These are phyloP conservation scores for Alternaria tenuissima DNA, from an alignment of 2,329 filamentous ascomycete species.

Conservation along the genomic window DNA sequence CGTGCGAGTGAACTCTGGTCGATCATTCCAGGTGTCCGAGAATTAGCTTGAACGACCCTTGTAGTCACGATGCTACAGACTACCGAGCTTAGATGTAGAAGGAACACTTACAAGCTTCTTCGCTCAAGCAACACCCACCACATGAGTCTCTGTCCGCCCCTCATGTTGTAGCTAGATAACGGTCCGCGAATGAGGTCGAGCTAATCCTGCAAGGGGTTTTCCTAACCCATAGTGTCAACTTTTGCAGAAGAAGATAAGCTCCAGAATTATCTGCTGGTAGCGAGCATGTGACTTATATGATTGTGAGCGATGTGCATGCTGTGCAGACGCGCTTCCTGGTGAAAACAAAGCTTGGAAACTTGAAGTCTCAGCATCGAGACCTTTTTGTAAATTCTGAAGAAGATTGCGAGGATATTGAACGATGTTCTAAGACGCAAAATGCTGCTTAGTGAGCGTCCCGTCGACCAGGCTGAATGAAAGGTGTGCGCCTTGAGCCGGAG, in stretches of 20 bases:
- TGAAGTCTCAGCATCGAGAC: neutral
- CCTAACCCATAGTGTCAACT: neutral
- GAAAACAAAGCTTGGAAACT: neutral
- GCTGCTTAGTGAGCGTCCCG: neutral
- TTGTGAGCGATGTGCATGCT: neutral
- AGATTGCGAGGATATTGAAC: rapidly evolving
- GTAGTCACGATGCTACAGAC: neutral
- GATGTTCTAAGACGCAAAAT: neutral
- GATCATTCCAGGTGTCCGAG: too few species aligned
- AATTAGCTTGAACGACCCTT: too few species aligned
- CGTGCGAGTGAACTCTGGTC: too few species aligned
- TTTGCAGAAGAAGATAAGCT: neutral
- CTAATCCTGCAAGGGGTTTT: neutral
- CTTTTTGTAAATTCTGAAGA: neutral
- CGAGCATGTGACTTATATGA: neutral
- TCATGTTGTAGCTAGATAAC: neutral
- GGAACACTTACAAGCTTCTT: neutral
- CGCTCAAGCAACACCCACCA: neutral
- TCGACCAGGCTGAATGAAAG: neutral
- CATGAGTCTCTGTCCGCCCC: neutral
- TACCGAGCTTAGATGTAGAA: neutral
- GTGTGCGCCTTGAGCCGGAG: neutral
- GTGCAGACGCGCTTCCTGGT: neutral
- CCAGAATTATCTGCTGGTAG: neutral
- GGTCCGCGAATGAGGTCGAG: neutral